phyloP scores from a whole-genome alignment of 192 early-diverging fungal species.

The Backusella macrospora region DNA sequence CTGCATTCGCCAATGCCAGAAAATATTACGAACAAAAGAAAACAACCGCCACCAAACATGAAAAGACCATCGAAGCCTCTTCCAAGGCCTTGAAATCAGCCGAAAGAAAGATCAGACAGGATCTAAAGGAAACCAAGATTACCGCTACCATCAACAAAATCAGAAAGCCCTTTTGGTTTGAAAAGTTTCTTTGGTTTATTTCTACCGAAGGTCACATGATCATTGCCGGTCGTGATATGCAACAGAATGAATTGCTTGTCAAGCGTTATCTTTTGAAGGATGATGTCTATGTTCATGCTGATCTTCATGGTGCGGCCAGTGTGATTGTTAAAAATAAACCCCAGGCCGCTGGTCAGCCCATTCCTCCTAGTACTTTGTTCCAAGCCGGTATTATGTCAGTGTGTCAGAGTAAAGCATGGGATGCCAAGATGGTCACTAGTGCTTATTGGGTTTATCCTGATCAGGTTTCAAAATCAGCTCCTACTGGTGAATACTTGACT shows the following conservation, averaged over 20 bases:
- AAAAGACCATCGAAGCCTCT: constrained; percentile 86
- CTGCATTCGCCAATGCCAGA: constrained; percentile 89
- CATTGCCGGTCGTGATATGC: constrained; percentile 89
- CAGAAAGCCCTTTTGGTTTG: constrained; percentile 97
- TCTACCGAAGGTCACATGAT: constrained; percentile 92
- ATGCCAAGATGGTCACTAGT: constrained; percentile 91
- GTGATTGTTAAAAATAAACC: constrained; percentile 86
- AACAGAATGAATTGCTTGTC: constrained; percentile 93
- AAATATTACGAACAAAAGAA: constrained; percentile 88
- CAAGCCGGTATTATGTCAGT: constrained; percentile 97
- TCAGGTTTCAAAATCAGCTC: constrained; percentile 87
- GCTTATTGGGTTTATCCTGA: constrained; percentile 93
- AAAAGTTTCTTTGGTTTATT: constrained; percentile 97
- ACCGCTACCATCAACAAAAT: constrained; percentile 78
- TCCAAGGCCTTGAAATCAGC: constrained; percentile 87
- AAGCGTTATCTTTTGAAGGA: constrained; percentile 64
- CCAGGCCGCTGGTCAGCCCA: constrained; percentile 49
- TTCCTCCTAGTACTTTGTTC: constrained; percentile 88
- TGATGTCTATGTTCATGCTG: constrained; percentile 92
- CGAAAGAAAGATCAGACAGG: constrained; percentile 85
- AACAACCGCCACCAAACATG: constrained; percentile 83
- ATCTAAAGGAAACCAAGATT: constrained; percentile 76
- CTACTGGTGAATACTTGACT: constrained; percentile 88
- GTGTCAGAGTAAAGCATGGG: constrained; percentile 94
- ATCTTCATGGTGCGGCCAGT: constrained; percentile 88